phyloP scores from a whole-genome alignment of 2,329 filamentous ascomycete species.

The Apiospora kogelbergensis region DNA sequence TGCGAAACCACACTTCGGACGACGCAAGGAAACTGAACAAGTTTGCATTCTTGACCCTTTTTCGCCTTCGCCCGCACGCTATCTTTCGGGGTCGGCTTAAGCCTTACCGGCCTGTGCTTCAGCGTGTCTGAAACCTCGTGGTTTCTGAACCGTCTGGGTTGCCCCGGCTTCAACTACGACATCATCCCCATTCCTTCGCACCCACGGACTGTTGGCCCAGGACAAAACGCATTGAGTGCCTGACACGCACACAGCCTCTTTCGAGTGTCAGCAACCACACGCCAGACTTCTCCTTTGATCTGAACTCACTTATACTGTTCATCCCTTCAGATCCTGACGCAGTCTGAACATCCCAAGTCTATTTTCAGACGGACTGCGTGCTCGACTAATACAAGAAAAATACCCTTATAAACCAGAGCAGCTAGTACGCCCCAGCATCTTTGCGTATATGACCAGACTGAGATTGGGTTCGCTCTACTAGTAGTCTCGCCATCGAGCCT shows the following conservation, averaged over 20 bases:
- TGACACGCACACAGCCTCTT: background rate
- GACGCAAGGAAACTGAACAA: background rate
- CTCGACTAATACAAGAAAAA: background rate
- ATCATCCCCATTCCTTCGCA: background rate
- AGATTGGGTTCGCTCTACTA: background rate
- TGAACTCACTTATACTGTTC: constrained; percentile 1
- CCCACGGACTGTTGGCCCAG: background rate
- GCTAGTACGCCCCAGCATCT: background rate
- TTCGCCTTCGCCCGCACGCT: background rate
- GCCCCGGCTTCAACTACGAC: constrained; percentile 7
- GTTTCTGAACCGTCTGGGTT: constrained; percentile 3
- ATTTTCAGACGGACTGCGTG: background rate
- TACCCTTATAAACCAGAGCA: background rate
- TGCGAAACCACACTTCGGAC: constrained; percentile 3
- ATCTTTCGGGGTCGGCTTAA: background rate
- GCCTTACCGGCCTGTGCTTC: constrained; percentile 6
- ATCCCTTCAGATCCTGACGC: background rate
- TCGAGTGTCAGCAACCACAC: background rate
- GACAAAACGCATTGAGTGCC: background rate
- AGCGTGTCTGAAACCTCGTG: constrained; percentile 8
- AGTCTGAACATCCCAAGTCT: background rate
- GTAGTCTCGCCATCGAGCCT: background rate
- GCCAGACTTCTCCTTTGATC: background rate
- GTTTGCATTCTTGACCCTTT: background rate
- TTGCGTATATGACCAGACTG: background rate